Evolutionary conservation across 345 rosid species (phyloP).

Genomic region (Salix brachista): DNA sequence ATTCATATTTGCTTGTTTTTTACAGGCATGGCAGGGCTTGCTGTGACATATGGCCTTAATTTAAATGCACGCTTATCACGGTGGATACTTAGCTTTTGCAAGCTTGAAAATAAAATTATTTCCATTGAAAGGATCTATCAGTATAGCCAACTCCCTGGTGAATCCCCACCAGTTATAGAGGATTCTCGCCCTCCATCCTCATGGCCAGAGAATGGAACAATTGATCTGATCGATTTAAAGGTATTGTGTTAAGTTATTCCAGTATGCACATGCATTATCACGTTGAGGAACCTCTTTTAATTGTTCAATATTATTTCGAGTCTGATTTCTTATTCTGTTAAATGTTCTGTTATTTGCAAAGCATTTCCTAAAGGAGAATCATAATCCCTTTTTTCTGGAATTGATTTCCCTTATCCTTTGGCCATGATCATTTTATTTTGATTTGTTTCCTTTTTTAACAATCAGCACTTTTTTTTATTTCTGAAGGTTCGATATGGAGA

Average conservation of each 20-base stretch:
- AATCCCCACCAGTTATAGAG: constrained; percentile 68
- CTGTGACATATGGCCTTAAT: constrained; percentile 98
- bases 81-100: constrained; percentile 99
- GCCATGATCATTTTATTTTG: not conserved
- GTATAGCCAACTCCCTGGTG: constrained; percentile 81
- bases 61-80: constrained; percentile 92
- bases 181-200: constrained; percentile 60
- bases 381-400: too few relatives aligned
- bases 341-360: not conserved
- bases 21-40: constrained; percentile 99
- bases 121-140: constrained; percentile 97
- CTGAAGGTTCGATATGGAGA: constrained; percentile 89
- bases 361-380: too few relatives aligned
- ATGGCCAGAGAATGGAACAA: constrained; percentile 87
- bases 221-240: constrained; percentile 82
- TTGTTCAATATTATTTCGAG: not conserved
- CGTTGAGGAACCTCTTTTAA: not conserved
- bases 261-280: not conserved
- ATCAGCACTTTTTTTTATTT: constrained; percentile 7
- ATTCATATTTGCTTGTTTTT: constrained; percentile 13
- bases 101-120: constrained; percentile 95
- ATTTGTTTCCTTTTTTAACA: too few relatives aligned
- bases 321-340: not conserved
- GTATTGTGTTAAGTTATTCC: constrained; percentile 31
- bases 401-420: too few relatives aligned